Evolutionary conservation across 306 rosid species (phyloP).

Genomic region (Herpetospermum pedunculosum): DNA sequence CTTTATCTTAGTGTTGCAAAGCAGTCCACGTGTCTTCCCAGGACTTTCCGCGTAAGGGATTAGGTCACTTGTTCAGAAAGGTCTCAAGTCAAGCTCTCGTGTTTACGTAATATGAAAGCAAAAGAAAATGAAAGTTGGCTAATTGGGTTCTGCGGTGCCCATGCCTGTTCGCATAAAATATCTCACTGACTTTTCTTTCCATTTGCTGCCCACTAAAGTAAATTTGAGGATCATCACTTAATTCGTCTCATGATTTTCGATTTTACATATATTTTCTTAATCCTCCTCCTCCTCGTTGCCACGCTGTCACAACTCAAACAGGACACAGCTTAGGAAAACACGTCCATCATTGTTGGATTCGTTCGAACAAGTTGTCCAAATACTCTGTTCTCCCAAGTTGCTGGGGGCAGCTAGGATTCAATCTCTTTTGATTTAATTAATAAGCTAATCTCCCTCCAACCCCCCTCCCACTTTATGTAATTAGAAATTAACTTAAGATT

Average conservation of each 20-base stretch:
- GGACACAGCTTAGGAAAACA: too few species aligned
- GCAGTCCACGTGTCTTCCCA: not conserved
- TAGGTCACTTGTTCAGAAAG: not conserved
- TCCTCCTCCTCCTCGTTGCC: not conserved
- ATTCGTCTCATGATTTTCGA: not conserved
- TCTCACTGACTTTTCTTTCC: not conserved
- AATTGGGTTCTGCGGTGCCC: not conserved
- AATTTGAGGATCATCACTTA: too few species aligned
- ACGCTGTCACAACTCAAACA: not conserved
- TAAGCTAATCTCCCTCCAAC: not conserved
- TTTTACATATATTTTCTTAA: not conserved
- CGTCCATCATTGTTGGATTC: not conserved
- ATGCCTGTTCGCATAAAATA: not conserved
- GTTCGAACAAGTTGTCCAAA: not conserved
- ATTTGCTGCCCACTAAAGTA: not conserved
- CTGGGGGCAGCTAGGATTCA: constrained; percentile 1
- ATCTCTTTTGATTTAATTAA: not conserved
- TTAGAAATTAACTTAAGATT: not conserved
- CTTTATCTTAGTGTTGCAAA: not conserved
- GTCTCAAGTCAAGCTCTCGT: not conserved
- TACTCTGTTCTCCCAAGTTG: constrained; percentile 7
- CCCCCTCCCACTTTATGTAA: not conserved
- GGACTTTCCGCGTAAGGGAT: not conserved
- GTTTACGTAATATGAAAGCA: not conserved
- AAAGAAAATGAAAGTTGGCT: not conserved